These are phyloP conservation scores for Cryphonectria parasitica DNA, from an alignment of 2,329 filamentous ascomycete species.

Conservation along the genomic window DNA sequence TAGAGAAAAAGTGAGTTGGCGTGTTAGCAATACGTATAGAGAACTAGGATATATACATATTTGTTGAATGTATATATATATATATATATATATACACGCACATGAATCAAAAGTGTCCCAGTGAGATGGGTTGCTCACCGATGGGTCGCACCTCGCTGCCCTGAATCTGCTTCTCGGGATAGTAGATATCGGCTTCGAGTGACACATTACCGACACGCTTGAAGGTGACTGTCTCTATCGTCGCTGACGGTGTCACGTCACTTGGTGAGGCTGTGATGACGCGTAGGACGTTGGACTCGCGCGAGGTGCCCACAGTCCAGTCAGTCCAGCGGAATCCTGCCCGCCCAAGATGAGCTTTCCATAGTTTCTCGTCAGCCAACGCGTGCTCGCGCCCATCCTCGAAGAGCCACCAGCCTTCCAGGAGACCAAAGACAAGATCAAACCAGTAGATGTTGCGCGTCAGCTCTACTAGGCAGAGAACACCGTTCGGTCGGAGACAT, in stretches of 20 bases:
- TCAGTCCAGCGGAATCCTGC: constrained; percentile 35
- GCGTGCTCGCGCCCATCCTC: constrained; percentile 36
- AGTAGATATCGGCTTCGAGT: constrained; percentile 42
- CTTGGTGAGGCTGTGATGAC: constrained; percentile 35
- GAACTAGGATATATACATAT: no score
- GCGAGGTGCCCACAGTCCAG: constrained; percentile 34
- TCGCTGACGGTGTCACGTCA: constrained; percentile 10
- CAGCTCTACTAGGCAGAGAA: constrained; percentile 38
- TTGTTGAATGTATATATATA: no score
- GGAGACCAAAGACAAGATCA: constrained; percentile 40
- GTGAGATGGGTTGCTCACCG: constrained; percentile 18
- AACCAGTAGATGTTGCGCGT: constrained; percentile 36
- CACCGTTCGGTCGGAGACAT: constrained; percentile 38
- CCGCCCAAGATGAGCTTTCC: constrained; percentile 32
- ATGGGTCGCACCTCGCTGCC: constrained; percentile 16
- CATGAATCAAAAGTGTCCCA: no score
- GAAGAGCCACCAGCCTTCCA: constrained; percentile 44
- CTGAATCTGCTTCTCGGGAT: constrained; percentile 30
- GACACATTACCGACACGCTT: constrained; percentile 31
- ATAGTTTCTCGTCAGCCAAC: constrained; percentile 30
- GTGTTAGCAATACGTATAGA: no score
- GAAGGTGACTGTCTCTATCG: constrained; percentile 31
- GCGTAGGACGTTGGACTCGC: constrained; percentile 34
- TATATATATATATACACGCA: no score
- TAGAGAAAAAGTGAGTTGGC: no score